Percentiles rank a stretch among this genome's conserved stretches.
Conservation (phyloP, 2,329 filamentous ascomycete species). For the Aspergillus persii region DNA sequence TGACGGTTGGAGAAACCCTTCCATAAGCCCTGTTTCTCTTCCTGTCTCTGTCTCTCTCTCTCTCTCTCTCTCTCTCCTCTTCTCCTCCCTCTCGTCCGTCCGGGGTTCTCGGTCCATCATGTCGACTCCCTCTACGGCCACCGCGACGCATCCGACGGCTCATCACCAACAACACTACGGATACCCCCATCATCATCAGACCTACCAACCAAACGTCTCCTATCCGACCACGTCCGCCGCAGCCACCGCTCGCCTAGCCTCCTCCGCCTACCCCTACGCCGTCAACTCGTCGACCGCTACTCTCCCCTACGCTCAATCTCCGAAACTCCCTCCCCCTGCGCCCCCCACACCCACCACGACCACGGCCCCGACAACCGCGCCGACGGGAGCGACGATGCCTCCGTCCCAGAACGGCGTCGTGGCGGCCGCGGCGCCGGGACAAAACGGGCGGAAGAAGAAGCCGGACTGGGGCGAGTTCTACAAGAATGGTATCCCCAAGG, state of each 20-base stretch:
- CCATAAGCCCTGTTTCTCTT: slow-evolving; percentile 3
- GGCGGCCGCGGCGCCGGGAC: slow-evolving; percentile 40
- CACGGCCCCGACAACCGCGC: slow-evolving; percentile 35
- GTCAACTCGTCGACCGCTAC: slow-evolving; percentile 33
- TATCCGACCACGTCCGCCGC: slow-evolving; percentile 50
- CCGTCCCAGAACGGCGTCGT: slow-evolving; percentile 39
- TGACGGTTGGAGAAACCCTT: background rate
- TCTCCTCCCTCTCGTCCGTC: slow-evolving; percentile 2
- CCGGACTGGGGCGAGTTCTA: slow-evolving; percentile 81
- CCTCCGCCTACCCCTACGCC: slow-evolving; percentile 44
- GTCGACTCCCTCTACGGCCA: slow-evolving; percentile 79
- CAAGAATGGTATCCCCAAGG: slow-evolving; percentile 77
- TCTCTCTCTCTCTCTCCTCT: slow-evolving; percentile 1
- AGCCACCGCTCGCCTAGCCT: slow-evolving; percentile 41
- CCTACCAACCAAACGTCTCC: slow-evolving; percentile 54
- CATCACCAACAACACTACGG: slow-evolving; percentile 60
- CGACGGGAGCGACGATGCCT: slow-evolving; percentile 26
- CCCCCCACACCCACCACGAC: slow-evolving; percentile 27
- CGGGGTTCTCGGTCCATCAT: slow-evolving; percentile 48
- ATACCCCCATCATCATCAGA: slow-evolving; percentile 58
- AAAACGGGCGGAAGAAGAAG: slow-evolving; percentile 52
- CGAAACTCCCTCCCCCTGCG: slow-evolving; percentile 39
- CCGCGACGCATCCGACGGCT: slow-evolving; percentile 68
- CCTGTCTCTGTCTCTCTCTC: slow-evolving; percentile 6
- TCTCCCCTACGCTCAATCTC: slow-evolving; percentile 33